These are phyloP conservation scores for Nevesoporus exiguus DNA, from an alignment of 768 basidiomycete genomes.

Conservation along the genomic window DNA sequence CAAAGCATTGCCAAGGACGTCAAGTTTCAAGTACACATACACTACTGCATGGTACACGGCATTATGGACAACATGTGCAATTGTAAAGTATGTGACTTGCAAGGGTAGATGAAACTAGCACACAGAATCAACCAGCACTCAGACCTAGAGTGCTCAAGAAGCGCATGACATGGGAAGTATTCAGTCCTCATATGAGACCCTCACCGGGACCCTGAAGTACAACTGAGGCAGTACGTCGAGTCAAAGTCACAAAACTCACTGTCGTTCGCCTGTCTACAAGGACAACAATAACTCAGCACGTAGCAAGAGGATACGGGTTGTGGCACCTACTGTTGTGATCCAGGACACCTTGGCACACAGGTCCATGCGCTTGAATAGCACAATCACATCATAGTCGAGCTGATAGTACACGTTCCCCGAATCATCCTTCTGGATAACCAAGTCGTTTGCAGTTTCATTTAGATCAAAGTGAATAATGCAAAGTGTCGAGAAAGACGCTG, in stretches of 20 bases:
- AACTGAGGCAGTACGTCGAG: neutral
- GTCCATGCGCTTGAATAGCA: neutral
- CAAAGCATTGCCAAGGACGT: too few species aligned
- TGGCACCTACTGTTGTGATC: slow-evolving; percentile 3
- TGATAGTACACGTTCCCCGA: too few species aligned
- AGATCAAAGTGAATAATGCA: neutral
- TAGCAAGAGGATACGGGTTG: neutral
- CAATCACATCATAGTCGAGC: too few species aligned
- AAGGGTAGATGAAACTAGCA: too few species aligned
- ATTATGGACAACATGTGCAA: too few species aligned
- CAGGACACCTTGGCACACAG: slow-evolving; percentile 6
- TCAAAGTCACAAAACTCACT: neutral
- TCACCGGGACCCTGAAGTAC: neutral
- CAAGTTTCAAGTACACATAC: too few species aligned
- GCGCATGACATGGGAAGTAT: neutral
- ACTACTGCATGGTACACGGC: too few species aligned
- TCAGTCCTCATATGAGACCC: neutral
- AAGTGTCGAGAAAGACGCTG: neutral
- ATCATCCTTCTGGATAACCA: neutral
- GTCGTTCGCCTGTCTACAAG: neutral
- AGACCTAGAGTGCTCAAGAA: neutral
- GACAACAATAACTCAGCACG: neutral
- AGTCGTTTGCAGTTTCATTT: neutral
- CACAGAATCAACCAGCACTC: too few species aligned
- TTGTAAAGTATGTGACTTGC: too few species aligned